Percentiles rank a stretch among this genome's conserved stretches.
Evolutionary conservation across 768 basidiomycete genomes (phyloP).

Genomic region (Suillus discolor): DNA sequence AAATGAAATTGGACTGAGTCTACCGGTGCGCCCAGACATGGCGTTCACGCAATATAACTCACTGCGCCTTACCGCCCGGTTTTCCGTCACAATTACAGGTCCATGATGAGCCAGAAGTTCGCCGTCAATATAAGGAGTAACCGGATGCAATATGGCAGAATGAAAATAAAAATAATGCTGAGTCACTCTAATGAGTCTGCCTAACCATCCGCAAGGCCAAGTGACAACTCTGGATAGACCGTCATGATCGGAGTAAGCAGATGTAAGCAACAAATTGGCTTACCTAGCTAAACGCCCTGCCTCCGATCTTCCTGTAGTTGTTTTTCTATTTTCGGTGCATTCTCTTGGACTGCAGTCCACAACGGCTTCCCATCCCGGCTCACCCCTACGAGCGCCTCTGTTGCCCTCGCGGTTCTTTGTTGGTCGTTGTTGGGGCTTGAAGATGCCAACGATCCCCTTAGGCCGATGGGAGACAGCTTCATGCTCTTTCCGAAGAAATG

Average conservation of each 20-base stretch:
- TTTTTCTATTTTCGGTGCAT: slow-evolving; percentile 20
- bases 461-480: not conserved
- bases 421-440: slow-evolving; percentile 11
- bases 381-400: slow-evolving; percentile 30
- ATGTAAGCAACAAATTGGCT: not conserved
- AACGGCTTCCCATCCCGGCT: slow-evolving; percentile 33
- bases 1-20: not conserved
- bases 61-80: not conserved
- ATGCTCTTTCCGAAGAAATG: slow-evolving; percentile 31
- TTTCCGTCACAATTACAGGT: not conserved
- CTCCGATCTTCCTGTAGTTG: slow-evolving; percentile 21
- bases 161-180: not conserved
- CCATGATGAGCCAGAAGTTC: not conserved
- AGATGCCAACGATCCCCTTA: not conserved
- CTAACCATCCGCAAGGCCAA: not conserved
- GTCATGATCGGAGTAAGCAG: not conserved
- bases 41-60: not conserved
- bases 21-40: not conserved
- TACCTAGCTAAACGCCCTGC: slow-evolving; percentile 4
- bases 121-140: not conserved
- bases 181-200: not conserved
- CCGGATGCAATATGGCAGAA: not conserved
- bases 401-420: slow-evolving; percentile 27
- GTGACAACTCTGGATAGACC: not conserved
- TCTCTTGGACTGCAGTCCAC: slow-evolving; percentile 35